phyloP scores from a whole-genome alignment of 176 grass and related monocot species.

The Secale cereale region DNA sequence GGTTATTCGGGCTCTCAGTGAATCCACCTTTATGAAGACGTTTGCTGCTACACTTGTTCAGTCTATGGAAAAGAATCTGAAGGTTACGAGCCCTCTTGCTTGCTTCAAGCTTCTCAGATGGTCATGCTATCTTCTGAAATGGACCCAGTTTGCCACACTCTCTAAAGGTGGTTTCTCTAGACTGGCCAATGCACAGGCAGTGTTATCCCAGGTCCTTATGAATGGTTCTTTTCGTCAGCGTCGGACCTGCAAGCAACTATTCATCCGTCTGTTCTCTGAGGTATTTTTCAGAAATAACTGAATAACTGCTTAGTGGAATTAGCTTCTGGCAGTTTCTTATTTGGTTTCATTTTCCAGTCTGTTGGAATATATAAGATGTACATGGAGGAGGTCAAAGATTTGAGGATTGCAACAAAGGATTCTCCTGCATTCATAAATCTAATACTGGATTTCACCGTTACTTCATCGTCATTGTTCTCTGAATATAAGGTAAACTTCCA shows the following conservation, averaged over 20 bases:
- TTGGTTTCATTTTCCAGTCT: constrained; percentile 50
- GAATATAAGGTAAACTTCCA: constrained; percentile 73
- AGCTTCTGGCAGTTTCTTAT: constrained; percentile 20
- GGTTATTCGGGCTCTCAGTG: constrained; percentile 58
- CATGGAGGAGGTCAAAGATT: constrained; percentile 79
- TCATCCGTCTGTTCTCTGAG: constrained; percentile 69
- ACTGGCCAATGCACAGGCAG: constrained; percentile 65
- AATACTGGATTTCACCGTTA: constrained; percentile 72
- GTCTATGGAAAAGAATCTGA: constrained; percentile 82
- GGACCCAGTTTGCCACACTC: constrained; percentile 67
- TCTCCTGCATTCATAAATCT: constrained; percentile 64
- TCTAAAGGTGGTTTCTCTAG: constrained; percentile 89
- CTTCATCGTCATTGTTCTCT: constrained; percentile 45
- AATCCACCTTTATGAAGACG: constrained; percentile 74
- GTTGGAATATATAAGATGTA: constrained; percentile 75
- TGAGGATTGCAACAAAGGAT: constrained; percentile 62
- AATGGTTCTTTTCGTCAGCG: constrained; percentile 58
- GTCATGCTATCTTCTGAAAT: constrained; percentile 86
- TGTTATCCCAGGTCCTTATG: constrained; percentile 76
- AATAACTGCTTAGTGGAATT: constrained; percentile 24
- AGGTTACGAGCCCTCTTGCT: constrained; percentile 61
- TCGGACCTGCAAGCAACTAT: constrained; percentile 47
- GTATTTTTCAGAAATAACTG: constrained; percentile 40
- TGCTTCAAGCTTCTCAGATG: constrained; percentile 90
- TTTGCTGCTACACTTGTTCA: constrained; percentile 76